Base-by-base conservation (phyloP, 139 green algal genomes). In the Diplosphaera chodatii region DNA sequence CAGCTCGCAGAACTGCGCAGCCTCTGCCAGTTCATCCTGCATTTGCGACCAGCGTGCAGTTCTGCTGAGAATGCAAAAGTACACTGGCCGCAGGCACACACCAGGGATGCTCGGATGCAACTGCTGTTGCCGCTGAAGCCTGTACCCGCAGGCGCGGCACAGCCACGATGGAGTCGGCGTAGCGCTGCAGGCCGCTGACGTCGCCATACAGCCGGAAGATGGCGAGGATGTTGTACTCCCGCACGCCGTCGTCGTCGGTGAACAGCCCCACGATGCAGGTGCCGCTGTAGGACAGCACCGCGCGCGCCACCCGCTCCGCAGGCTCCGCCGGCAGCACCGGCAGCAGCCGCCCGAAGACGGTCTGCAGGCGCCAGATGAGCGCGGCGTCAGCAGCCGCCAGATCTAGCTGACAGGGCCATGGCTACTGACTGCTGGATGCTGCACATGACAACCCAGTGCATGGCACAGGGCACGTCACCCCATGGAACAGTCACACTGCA, bases 211-310 rank as follows among this genome's bases (percentile, higher is more conserved):
- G 81, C 8, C 76, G 75, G 77, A 88, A 74, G 25, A 90, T 55
- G 2, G 80, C 85, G 74, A 86, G 88, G 71, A 91, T 80, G 83
- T 93, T 93, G 80, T 79, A 88, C 25, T 67, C 83, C 15, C 78
- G 81, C n/a, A 89, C 69, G 27, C 40, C 74, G 29, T 77, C 69
- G 48, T 59, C 48, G 4, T 83, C 80, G 3, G 75, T 63, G 41
- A 92, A 73, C 34, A 86, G 68, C 29, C 63, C 55, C 80, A 91
- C 82, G 74, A 82, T 40, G 1, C 75, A 80, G 10, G 78, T 59
- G 6, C 75, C 83, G 28, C 77, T 63, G 48, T 82, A 81, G 6
- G 69, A 69, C 29, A 89, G 71, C 21, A 80, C 27, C 2, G 77
- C 71, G 8, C 79, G 79, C 63, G 74, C 74, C 0, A 87, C 70